A percentile compares a stretch with the other conserved stretches of the same genome.
phyloP scores from a whole-genome alignment of 768 basidiomycete species.

The Galerina marginata region DNA sequence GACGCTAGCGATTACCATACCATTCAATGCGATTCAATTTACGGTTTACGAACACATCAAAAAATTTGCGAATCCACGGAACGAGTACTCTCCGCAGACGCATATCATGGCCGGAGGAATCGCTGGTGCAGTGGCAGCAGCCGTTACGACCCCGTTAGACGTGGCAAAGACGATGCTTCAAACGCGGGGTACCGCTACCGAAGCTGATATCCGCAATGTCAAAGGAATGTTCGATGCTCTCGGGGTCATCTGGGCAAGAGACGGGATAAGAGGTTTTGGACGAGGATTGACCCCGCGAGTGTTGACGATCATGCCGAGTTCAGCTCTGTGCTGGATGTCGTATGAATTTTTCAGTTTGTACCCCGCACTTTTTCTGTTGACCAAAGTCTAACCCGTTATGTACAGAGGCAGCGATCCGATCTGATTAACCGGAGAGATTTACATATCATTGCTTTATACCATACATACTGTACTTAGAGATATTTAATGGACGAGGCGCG shows the following conservation, averaged over 20 bases:
- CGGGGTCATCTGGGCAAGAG: constrained; percentile 83
- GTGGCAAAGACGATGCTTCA: constrained; percentile 98
- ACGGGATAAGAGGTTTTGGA: constrained; percentile 85
- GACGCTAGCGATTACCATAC: constrained; percentile 94
- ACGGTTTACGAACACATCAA: constrained; percentile 96
- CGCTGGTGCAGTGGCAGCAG: constrained; percentile 93
- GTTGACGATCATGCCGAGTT: constrained; percentile 95
- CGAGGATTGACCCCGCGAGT: constrained; percentile 91
- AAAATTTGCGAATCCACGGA: constrained; percentile 80
- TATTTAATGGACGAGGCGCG: constrained; percentile 7
- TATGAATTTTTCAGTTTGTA: constrained; percentile 97
- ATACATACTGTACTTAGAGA: constrained; percentile 5
- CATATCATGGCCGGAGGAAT: constrained; percentile 92
- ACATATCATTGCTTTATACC: constrained; percentile 17
- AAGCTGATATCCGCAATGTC: constrained; percentile 82
- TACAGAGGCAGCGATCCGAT: constrained; percentile 71
- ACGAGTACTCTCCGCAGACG: constrained; percentile 89
- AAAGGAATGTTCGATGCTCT: constrained; percentile 89
- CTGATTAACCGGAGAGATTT: constrained; percentile 33
- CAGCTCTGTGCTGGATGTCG: constrained; percentile 96
- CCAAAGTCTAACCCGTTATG: constrained; percentile 13
- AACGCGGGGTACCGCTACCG: constrained; percentile 89
- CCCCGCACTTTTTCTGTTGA: constrained; percentile 3
- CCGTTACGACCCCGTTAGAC: constrained; percentile 94
- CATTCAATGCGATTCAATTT: constrained; percentile 98